A percentile compares a stretch with the other conserved stretches of the same genome.
Conservation (phyloP, 495 filamentous ascomycete species). For the Tuber indicum region DNA sequence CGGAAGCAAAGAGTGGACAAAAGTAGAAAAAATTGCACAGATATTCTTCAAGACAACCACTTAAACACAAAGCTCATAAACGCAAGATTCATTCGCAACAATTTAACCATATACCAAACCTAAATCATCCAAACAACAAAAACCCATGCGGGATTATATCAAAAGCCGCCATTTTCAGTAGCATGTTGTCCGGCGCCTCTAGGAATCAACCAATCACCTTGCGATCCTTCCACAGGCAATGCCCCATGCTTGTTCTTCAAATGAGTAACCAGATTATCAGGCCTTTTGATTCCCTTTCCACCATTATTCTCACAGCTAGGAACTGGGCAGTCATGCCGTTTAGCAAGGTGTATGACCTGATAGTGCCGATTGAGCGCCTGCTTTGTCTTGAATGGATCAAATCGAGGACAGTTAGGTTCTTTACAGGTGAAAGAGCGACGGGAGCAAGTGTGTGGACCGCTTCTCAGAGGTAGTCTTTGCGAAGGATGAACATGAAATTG, state of each 20-base stretch:
- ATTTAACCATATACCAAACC: no score
- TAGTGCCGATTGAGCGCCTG: background rate
- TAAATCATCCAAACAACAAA: no score
- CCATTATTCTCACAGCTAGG: background rate
- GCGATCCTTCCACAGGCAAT: background rate
- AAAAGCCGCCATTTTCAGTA: no score
- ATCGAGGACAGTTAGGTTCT: background rate
- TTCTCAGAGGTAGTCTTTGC: background rate
- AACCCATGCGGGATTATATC: no score
- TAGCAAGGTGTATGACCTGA: background rate
- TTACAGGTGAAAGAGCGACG: background rate
- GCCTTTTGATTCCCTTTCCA: background rate
- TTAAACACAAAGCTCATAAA: no score
- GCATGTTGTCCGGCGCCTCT: no score
- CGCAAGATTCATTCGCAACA: no score
- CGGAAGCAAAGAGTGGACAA: no score
- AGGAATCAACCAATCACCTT: background rate
- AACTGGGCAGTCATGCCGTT: background rate
- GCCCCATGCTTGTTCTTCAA: background rate
- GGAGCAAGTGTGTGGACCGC: background rate
- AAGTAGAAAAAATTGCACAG: no score
- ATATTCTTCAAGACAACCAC: no score
- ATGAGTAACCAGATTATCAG: slow-evolving; percentile 11
- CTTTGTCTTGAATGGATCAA: background rate
- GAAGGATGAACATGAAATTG: background rate